Conservation (phyloP, 169 alveolate genomes). For the Haemoproteus tartakovskyi region DNA sequence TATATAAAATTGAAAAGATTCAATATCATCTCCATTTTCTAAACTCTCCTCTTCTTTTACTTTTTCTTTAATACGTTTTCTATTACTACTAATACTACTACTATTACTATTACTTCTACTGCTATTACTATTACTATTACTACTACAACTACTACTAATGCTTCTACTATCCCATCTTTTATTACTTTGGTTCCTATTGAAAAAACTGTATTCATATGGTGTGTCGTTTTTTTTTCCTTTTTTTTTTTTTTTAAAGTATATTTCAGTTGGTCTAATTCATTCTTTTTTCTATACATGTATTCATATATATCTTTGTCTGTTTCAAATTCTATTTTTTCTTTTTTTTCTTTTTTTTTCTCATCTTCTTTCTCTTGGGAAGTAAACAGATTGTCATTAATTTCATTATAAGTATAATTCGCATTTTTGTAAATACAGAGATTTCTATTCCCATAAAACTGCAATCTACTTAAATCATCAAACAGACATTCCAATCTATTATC, state of each 20-base stretch:
- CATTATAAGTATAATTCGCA: slow-evolving; percentile 37
- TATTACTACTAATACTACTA: neutral
- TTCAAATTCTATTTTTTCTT: slow-evolving; percentile 10
- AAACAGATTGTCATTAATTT: slow-evolving; percentile 37
- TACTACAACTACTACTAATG: no score
- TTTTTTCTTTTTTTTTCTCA: slow-evolving; percentile 4
- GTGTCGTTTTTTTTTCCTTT: no score
- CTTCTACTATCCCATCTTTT: neutral
- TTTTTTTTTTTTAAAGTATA: no score
- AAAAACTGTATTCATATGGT: no score
- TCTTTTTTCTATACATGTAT: slow-evolving; percentile 51
- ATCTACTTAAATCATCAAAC: slow-evolving; percentile 46
- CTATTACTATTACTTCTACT: neutral
- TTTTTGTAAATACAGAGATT: slow-evolving; percentile 62
- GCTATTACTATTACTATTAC: neutral
- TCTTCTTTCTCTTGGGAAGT: slow-evolving; percentile 9
- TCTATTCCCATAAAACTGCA: slow-evolving; percentile 34
- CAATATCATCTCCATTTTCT: neutral
- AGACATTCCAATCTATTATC: slow-evolving; percentile 63
- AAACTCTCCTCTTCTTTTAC: neutral
- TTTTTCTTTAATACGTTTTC: neutral
- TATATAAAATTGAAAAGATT: slow-evolving; percentile 46
- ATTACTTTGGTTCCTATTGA: no score
- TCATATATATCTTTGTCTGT: slow-evolving; percentile 32
- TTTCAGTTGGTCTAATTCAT: slow-evolving; percentile 6